These are phyloP conservation scores for Pilasporangium apinafurcum DNA, from an alignment of 352 stramenopile genomes.

Conservation along the genomic window DNA sequence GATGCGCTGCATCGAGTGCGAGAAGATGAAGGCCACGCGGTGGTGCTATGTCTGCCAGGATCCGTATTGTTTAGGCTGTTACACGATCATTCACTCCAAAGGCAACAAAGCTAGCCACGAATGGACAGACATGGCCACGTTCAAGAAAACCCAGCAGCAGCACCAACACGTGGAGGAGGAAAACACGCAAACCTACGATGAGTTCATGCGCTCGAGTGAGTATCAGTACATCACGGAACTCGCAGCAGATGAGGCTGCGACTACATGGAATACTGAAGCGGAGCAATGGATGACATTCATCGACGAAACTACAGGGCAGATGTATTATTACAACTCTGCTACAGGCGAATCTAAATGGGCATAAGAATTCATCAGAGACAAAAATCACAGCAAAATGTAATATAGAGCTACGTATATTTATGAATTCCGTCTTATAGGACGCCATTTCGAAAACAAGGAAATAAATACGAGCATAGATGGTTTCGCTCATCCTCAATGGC, in stretches of 20 bases:
- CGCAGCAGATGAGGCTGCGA: conserved; percentile 7
- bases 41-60: conserved; percentile 74
- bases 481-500: no score
- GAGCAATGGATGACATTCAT: conserved; percentile 48
- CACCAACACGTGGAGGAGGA: conserved; percentile 44
- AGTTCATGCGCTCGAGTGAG: conserved; percentile 66
- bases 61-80: conserved; percentile 77
- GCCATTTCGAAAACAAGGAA: no score
- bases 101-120: conserved; percentile 67
- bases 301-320: conserved; percentile 52
- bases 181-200: conserved; percentile 64
- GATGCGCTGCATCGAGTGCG: conserved; percentile 77
- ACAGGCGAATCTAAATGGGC: conserved; percentile 69
- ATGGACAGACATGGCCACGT: conserved; percentile 65
- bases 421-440: no score
- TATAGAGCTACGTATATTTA: neutral
- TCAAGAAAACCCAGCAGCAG: conserved; percentile 38
- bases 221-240: conserved; percentile 75
- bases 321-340: conserved; percentile 71
- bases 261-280: conserved; percentile 5
- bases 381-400: no score
- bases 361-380: conserved; percentile 19
- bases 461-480: no score
- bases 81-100: conserved; percentile 79
- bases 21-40: conserved; percentile 78